Evolutionary conservation across 2,329 filamentous ascomycete genomes (phyloP).

Genomic region (Tricladium varicosporioides): DNA sequence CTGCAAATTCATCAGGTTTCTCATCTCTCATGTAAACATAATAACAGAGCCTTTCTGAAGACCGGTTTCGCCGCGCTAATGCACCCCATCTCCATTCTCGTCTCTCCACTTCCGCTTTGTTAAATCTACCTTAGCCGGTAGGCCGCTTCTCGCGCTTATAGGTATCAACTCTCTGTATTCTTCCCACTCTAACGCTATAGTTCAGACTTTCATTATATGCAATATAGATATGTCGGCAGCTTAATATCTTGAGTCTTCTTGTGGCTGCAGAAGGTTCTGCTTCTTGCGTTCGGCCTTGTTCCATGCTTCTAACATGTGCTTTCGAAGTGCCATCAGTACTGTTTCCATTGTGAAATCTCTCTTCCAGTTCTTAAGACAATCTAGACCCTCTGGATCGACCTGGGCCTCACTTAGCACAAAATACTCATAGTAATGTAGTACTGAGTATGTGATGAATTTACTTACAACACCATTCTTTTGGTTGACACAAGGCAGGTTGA

Average conservation of each 20-base stretch:
- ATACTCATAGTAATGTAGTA: no score
- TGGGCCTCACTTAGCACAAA: no score
- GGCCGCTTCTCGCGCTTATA: background rate
- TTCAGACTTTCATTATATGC: background rate
- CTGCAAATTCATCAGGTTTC: no score
- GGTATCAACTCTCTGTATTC: background rate
- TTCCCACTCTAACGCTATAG: background rate
- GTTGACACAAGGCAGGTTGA: conserved; percentile 96
- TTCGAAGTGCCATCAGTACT: conserved; percentile 79
- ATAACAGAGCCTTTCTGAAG: conserved; percentile 15
- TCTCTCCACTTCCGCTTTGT: background rate
- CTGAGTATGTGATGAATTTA: conserved; percentile 2
- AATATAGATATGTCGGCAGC: background rate
- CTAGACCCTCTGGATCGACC: conserved; percentile 81
- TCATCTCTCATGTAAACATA: conserved; percentile 20
- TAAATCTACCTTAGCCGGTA: background rate
- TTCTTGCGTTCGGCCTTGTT: conserved; percentile 58
- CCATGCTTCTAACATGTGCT: conserved; percentile 87
- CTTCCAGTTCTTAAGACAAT: conserved; percentile 87
- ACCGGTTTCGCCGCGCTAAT: conserved; percentile 36
- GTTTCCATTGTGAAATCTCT: conserved; percentile 94
- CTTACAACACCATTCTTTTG: conserved; percentile 69
- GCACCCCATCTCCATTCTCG: conserved; percentile 20
- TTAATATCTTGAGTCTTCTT: conserved; percentile 71
- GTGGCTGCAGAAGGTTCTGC: conserved; percentile 81